phyloP scores from a whole-genome alignment of 108 stramenopile species.

The Hondaea fermentalgiana region DNA sequence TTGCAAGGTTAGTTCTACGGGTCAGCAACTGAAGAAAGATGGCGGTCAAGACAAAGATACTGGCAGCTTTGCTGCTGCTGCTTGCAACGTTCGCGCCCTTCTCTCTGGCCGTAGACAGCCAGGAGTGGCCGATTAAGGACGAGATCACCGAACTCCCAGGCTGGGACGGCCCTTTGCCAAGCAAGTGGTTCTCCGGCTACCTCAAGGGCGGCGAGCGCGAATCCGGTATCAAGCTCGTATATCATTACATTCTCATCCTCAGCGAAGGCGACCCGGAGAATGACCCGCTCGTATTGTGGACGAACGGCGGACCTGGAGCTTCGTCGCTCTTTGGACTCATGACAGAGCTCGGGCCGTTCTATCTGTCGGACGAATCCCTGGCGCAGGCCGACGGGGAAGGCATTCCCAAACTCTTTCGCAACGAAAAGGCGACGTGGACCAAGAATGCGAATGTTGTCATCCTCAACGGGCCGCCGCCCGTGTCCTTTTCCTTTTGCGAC shows the following conservation, averaged over 20 bases:
- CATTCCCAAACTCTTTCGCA: slow-evolving; percentile 57
- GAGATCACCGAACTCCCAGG: slow-evolving; percentile 22
- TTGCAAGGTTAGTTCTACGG: no score
- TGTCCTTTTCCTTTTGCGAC: slow-evolving; percentile 64
- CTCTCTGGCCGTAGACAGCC: no score
- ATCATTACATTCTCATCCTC: slow-evolving; percentile 58
- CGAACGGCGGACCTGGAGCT: slow-evolving; percentile 73
- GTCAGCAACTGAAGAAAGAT: no score
- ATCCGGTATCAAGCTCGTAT: background rate
- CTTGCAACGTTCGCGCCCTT: no score
- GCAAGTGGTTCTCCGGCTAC: background rate
- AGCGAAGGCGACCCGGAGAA: slow-evolving; percentile 34
- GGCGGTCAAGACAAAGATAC: no score
- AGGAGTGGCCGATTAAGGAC: background rate
- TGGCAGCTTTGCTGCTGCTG: no score
- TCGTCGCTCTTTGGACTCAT: slow-evolving; percentile 43
- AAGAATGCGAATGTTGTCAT: slow-evolving; percentile 54
- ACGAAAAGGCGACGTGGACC: slow-evolving; percentile 50
- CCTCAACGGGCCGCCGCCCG: slow-evolving; percentile 66
- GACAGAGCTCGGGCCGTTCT: background rate
- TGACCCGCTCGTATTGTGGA: slow-evolving; percentile 62
- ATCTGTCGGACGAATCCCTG: background rate
- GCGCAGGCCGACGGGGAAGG: slow-evolving; percentile 42
- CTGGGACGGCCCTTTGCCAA: background rate
- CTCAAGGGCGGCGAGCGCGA: background rate